These are phyloP conservation scores for Phanerochaete sordida DNA, from an alignment of 768 basidiomycete species.

Conservation along the genomic window DNA sequence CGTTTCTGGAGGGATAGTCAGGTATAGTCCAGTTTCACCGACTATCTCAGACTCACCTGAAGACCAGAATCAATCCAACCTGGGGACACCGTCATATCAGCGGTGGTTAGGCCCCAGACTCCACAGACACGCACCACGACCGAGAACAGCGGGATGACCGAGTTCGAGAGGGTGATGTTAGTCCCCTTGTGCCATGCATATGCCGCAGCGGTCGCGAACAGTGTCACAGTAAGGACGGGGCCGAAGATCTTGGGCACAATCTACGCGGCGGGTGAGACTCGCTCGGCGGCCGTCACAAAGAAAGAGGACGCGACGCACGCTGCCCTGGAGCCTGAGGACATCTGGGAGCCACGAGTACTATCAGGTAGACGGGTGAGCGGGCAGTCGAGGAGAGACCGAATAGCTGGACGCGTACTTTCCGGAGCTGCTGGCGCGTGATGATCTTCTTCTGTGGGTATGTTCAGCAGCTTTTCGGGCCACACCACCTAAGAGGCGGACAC, in stretches of 20 bases:
- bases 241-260: conserved; percentile 71
- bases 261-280: conserved; percentile 30
- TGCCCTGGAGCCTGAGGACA: conserved; percentile 79
- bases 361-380: neutral
- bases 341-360: conserved; percentile 91
- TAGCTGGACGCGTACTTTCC: conserved; percentile 16
- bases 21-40: neutral
- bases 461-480: neutral
- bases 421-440: conserved; percentile 23
- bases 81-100: conserved; percentile 21
- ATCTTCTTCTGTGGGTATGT: conserved; percentile 17
- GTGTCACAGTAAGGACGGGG: conserved; percentile 79
- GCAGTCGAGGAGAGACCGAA: neutral
- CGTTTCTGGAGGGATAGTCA: conserved; percentile 44
- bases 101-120: neutral
- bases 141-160: conserved; percentile 82
- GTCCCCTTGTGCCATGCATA: conserved; percentile 59
- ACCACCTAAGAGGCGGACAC: neutral
- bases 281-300: neutral
- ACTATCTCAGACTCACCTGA: conserved; percentile 49
- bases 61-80: conserved; percentile 89
- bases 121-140: conserved; percentile 65
- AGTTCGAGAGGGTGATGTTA: conserved; percentile 66
- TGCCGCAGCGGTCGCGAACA: conserved; percentile 62
- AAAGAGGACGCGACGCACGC: conserved; percentile 43